Evolutionary conservation across 2,329 filamentous ascomycete species (phyloP).

Genomic region (Talaromyces sp.): DNA sequence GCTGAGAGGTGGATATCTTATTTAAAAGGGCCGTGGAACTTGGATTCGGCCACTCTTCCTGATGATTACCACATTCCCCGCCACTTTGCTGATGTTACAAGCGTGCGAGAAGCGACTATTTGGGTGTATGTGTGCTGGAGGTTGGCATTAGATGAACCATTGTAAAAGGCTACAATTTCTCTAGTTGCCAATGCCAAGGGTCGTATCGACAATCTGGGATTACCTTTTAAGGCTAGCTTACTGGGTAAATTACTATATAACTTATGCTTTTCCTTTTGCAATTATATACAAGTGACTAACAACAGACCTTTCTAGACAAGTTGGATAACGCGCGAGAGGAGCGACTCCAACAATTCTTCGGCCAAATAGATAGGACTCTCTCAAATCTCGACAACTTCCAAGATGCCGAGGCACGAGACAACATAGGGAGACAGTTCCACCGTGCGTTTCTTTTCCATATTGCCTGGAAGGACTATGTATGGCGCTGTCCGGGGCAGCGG

Average conservation of each 20-base stretch:
- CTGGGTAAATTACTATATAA: background rate
- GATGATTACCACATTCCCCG: background rate
- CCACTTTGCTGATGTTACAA: background rate
- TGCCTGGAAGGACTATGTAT: background rate
- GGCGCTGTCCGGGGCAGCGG: background rate
- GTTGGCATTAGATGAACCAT: background rate
- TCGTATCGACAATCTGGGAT: background rate
- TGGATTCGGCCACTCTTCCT: background rate
- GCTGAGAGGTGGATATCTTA: background rate
- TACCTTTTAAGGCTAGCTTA: background rate
- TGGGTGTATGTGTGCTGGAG: background rate
- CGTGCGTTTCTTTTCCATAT: background rate
- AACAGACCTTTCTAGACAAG: background rate
- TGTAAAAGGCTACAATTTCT: background rate
- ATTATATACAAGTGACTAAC: background rate
- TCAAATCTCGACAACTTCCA: background rate
- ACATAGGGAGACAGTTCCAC: background rate
- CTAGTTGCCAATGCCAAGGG: background rate
- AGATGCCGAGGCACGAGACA: background rate
- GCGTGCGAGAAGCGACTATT: background rate
- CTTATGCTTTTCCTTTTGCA: background rate
- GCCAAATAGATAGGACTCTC: background rate
- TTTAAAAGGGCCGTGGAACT: background rate
- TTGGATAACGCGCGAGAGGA: background rate
- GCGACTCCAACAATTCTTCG: background rate